Conservation (phyloP, 2,329 filamentous ascomycete genomes). For the Ascochyta viciae-villosae region DNA sequence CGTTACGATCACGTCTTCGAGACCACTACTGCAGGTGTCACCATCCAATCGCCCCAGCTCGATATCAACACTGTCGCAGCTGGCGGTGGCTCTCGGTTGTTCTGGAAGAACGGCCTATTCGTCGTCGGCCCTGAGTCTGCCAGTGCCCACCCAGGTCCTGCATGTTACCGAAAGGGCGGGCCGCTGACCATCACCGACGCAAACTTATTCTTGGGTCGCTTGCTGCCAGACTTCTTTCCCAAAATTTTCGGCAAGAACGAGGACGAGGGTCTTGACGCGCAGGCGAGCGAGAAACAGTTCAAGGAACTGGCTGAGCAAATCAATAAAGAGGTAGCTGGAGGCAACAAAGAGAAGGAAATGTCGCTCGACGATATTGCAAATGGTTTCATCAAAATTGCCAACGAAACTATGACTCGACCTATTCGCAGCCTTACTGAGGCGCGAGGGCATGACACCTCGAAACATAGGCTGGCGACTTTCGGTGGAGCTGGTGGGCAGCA, state of each 20-base stretch:
- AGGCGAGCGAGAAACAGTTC: slow-evolving; percentile 78
- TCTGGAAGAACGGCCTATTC: slow-evolving; percentile 89
- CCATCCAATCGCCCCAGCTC: slow-evolving; percentile 88
- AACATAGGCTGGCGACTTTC: slow-evolving; percentile 89
- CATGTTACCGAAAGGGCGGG: slow-evolving; percentile 88
- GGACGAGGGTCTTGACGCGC: slow-evolving; percentile 77
- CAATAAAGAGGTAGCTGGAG: slow-evolving; percentile 74
- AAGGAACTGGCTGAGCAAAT: slow-evolving; percentile 78
- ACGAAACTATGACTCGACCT: slow-evolving; percentile 89
- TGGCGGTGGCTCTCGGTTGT: slow-evolving; percentile 82
- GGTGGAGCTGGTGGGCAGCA: slow-evolving; percentile 92
- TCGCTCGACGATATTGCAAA: slow-evolving; percentile 84
- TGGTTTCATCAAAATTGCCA: slow-evolving; percentile 88
- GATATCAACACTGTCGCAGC: slow-evolving; percentile 96
- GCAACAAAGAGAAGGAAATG: slow-evolving; percentile 66
- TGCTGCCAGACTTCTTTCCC: slow-evolving; percentile 90
- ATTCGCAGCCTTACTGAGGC: slow-evolving; percentile 92
- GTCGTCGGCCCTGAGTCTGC: slow-evolving; percentile 90
- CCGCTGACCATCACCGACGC: slow-evolving; percentile 94
- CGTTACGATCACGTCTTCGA: slow-evolving; percentile 94
- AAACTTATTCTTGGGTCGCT: slow-evolving; percentile 81
- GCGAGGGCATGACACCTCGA: slow-evolving; percentile 88
- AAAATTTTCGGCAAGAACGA: slow-evolving; percentile 95
- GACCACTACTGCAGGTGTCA: slow-evolving; percentile 91
- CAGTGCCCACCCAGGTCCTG: slow-evolving; percentile 86